Conservation (phyloP, 805 yeast species). For the Priceomyces melissophilus region DNA sequence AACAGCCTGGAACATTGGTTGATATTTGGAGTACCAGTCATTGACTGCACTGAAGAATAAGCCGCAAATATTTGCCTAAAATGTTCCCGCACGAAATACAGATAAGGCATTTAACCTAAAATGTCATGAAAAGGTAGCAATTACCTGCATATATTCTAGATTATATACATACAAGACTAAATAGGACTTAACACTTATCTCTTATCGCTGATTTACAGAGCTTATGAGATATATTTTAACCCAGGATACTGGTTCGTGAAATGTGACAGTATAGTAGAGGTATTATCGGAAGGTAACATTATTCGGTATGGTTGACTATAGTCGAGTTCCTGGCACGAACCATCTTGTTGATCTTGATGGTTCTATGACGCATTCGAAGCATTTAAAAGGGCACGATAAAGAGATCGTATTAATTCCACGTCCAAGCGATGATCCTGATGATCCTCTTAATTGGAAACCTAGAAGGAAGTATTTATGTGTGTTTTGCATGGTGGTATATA, state of each 20-base stretch:
- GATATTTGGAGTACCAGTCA: slow-evolving; percentile 1
- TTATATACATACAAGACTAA: too few species aligned
- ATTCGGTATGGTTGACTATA: slow-evolving; percentile 2
- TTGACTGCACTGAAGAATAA: neutral
- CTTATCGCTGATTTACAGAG: too few species aligned
- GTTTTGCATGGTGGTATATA: slow-evolving; percentile 10
- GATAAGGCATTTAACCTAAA: too few species aligned
- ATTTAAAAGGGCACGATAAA: slow-evolving; percentile 7
- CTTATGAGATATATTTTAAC: too few species aligned
- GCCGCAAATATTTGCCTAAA: too few species aligned
- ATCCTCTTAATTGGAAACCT: slow-evolving; percentile 63
- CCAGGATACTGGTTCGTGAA: too few species aligned
- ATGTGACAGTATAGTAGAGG: too few species aligned
- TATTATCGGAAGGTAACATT: neutral
- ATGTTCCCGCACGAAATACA: too few species aligned
- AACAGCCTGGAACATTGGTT: neutral
- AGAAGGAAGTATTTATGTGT: slow-evolving; percentile 43
- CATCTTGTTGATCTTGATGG: slow-evolving; percentile 6
- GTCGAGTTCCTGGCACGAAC: slow-evolving; percentile 6
- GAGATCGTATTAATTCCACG: slow-evolving; percentile 37
- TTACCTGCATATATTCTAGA: too few species aligned
- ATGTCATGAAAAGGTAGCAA: too few species aligned
- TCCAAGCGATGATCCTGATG: slow-evolving; percentile 67
- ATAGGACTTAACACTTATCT: too few species aligned
- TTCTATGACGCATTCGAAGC: slow-evolving; percentile 1